phyloP scores from a whole-genome alignment of 768 basidiomycete genomes.

The Amanita molliuscula region DNA sequence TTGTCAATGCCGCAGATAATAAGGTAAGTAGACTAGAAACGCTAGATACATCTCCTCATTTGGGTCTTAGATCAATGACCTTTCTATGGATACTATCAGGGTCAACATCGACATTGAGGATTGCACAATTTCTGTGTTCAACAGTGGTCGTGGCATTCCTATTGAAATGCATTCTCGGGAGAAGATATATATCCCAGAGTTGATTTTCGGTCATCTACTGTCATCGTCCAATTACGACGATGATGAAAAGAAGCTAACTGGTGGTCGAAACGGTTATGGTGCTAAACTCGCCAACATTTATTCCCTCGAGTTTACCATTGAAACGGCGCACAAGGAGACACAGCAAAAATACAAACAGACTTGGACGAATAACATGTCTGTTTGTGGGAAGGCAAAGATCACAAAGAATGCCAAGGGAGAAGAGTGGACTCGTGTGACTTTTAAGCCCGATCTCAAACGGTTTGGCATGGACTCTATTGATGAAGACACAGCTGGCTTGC shows the following conservation, averaged over 20 bases:
- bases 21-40: constrained; percentile 50
- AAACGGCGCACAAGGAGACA: constrained; percentile 85
- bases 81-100: constrained; percentile 85
- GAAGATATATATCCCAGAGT: constrained; percentile 91
- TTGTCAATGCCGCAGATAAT: constrained; percentile 98
- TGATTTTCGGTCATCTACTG: constrained; percentile 93
- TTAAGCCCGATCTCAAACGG: constrained; percentile 82
- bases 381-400: constrained; percentile 84
- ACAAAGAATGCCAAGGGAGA: constrained; percentile 82
- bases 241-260: constrained; percentile 96
- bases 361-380: constrained; percentile 90
- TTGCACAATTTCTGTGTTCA: constrained; percentile 83
- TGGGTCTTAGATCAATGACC: constrained; percentile 70
- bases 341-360: constrained; percentile 91
- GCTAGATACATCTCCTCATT: neutral
- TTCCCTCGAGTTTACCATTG: constrained; percentile 90
- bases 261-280: constrained; percentile 97
- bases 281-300: constrained; percentile 98
- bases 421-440: constrained; percentile 89
- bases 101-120: constrained; percentile 78
- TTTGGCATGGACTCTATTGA: constrained; percentile 92
- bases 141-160: constrained; percentile 94
- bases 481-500: constrained; percentile 78
- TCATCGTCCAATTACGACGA: constrained; percentile 98
- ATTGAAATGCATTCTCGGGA: constrained; percentile 92